Evolutionary conservation across 2,329 filamentous ascomycete genomes (phyloP), one percentile per base, ranked within the genome.

Genomic region (Colletotrichum spaethianum): DNA sequence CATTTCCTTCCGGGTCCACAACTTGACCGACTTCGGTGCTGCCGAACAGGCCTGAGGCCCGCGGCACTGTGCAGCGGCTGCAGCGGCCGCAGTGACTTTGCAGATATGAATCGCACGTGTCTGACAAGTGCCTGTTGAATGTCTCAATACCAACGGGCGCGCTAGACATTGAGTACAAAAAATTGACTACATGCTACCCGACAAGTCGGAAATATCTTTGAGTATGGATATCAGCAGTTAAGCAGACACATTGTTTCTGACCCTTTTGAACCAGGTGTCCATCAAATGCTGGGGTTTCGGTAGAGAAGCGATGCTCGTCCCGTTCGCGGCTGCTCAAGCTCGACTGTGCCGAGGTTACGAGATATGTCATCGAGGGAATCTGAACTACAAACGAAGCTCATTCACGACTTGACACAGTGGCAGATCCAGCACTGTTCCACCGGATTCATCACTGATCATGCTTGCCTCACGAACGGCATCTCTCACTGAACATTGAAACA

Each of bases 1-100:
- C 42, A 52, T 44, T 40, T 44, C 48, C n/a, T 2, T 40, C 33
- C 6, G 26, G 60, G 33, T 26, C 65, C 66, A 68, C 66, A 56
- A 14, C 38, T n/a, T 16, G 16, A 33, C 50, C 46, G 42, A 55
- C 50, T 28, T 28, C 55, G 44, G n/a, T 38, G 65, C n/a, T 42
- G 28, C 33, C 52, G 18, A 16, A 33, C 57, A 38, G 26, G 14
- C 31, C 4, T 26, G 56, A 38, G 38, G 28, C 20, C 11, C 56
- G 23, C 33, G 20, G 4, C 56, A 12, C 44, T 33, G 23, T 36
- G 33, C 7, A 36, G 33, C 33, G n/a, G 4, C 8, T 5, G 9
- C 23, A 42, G 18, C 46, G 28, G n/a, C 40, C 52, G 5, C 52
- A 26, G 33, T 23, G 40, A 31, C 38, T 20, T 16, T 18, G n/a